A percentile compares a stretch with the other conserved stretches of the same genome.
phyloP scores from a whole-genome alignment of 768 basidiomycete genomes.

The Porpolomopsis calyptriformis region DNA sequence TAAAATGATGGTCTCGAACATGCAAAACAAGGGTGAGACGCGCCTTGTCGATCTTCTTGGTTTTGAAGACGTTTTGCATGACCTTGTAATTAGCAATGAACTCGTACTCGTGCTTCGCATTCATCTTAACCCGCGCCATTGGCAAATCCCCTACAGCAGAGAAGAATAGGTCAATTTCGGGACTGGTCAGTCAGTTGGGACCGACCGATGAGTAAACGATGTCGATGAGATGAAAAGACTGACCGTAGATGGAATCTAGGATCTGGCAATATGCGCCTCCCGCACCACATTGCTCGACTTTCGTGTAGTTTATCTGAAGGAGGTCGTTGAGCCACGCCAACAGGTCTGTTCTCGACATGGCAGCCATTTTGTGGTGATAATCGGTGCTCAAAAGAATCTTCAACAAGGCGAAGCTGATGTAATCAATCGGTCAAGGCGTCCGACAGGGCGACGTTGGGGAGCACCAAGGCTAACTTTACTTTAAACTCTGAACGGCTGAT shows the following conservation, averaged over 20 bases:
- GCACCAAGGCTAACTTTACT: too few species aligned
- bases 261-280: conserved; percentile 94
- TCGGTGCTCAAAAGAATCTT: too few species aligned
- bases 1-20: conserved; percentile 1
- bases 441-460: too few species aligned
- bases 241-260: conserved; percentile 85
- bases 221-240: conserved; percentile 13
- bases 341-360: conserved; percentile 77
- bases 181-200: conserved; percentile 6
- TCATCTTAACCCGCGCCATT: conserved; percentile 90
- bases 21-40: conserved; percentile 16
- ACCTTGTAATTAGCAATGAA: conserved; percentile 93
- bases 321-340: conserved; percentile 92
- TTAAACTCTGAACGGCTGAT: too few species aligned
- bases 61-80: conserved; percentile 85
- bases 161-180: conserved; percentile 2
- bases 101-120: conserved; percentile 93
- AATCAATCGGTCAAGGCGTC: too few species aligned
- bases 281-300: conserved; percentile 83
- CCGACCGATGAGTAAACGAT: conserved; percentile 6
- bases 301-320: conserved; percentile 82
- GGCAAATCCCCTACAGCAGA: conserved; percentile 59
- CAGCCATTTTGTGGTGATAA: conserved; percentile 21
- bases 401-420: too few species aligned
- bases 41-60: conserved; percentile 91